phyloP scores from a whole-genome alignment of 768 basidiomycete species.

The Coprinopsis cinerea region DNA sequence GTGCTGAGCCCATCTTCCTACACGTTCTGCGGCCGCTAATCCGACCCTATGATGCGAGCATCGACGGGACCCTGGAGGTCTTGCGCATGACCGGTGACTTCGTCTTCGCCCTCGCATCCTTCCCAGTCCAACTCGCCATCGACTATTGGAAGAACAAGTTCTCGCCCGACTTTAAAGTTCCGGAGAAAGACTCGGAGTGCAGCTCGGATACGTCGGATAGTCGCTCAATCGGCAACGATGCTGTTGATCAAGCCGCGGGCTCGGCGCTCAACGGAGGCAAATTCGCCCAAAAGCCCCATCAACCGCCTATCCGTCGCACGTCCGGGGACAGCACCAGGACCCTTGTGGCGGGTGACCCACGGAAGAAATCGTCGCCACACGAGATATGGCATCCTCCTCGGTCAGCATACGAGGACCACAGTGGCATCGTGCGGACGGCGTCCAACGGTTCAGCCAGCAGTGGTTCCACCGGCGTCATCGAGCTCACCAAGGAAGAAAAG shows the following conservation, averaged over 20 bases:
- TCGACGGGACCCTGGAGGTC: conserved; percentile 62
- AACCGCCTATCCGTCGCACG: background rate
- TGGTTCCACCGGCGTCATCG: conserved; percentile 12
- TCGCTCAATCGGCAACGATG: background rate
- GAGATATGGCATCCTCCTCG: conserved; percentile 60
- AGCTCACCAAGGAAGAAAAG: conserved; percentile 19
- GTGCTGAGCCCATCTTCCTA: conserved; percentile 79
- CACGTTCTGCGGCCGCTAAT: conserved; percentile 75
- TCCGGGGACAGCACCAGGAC: background rate
- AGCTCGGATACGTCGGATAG: background rate
- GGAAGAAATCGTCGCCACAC: conserved; percentile 15
- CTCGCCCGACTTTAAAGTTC: background rate
- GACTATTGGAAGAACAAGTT: conserved; percentile 33
- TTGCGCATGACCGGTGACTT: conserved; percentile 62
- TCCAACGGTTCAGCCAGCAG: background rate
- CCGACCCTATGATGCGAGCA: conserved; percentile 62
- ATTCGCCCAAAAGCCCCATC: background rate
- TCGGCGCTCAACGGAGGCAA: background rate
- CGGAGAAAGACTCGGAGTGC: background rate
- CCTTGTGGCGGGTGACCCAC: background rate
- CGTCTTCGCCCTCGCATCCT: conserved; percentile 34
- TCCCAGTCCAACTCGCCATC: conserved; percentile 31
- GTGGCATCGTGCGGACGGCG: conserved; percentile 10
- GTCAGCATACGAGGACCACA: conserved; percentile 33
- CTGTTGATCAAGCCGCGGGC: background rate